Percentiles rank a stretch among this genome's conserved stretches.
phyloP scores from a whole-genome alignment of 2,329 filamentous ascomycete species.

The Sclerotinia trifoliorum region DNA sequence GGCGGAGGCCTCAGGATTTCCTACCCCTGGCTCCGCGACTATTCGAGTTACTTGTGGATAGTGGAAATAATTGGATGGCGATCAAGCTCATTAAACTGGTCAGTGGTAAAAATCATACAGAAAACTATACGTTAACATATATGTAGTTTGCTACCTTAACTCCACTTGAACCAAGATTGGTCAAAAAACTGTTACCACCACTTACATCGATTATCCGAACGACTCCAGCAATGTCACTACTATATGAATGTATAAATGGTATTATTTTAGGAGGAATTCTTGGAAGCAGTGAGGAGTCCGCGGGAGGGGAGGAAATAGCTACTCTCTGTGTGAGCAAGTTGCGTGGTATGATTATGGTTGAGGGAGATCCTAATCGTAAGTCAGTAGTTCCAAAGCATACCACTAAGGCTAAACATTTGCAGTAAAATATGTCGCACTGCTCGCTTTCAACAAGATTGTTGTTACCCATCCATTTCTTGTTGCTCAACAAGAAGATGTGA shows the following conservation, averaged over 20 bases:
- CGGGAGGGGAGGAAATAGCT: slow-evolving; percentile 88
- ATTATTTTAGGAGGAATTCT: slow-evolving; percentile 96
- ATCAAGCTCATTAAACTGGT: slow-evolving; percentile 98
- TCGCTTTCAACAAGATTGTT: slow-evolving; percentile 95
- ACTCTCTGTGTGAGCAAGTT: slow-evolving; percentile 89
- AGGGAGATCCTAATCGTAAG: slow-evolving; percentile 90
- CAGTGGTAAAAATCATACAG: slow-evolving; percentile 40
- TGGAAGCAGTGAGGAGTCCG: slow-evolving; percentile 73
- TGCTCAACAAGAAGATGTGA: slow-evolving; percentile 90
- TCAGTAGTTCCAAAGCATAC: slow-evolving; percentile 31
- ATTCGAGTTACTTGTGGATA: slow-evolving; percentile 88
- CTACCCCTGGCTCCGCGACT: slow-evolving; percentile 85
- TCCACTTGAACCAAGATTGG: slow-evolving; percentile 84
- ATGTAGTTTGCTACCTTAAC: slow-evolving; percentile 87
- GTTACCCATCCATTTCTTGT: slow-evolving; percentile 84
- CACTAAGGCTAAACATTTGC: slow-evolving; percentile 20
- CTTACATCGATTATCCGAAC: slow-evolving; percentile 91
- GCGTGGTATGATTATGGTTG: slow-evolving; percentile 87
- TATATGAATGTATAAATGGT: slow-evolving; percentile 98
- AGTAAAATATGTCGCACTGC: slow-evolving; percentile 96
- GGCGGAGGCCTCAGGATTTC: slow-evolving; percentile 91
- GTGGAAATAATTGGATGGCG: slow-evolving; percentile 99
- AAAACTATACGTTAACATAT: slow-evolving; percentile 62
- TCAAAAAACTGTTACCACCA: slow-evolving; percentile 87
- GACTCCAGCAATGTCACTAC: slow-evolving; percentile 93